Evolutionary conservation across 495 filamentous ascomycete genomes (phyloP).

Genomic region (Aspergillus sclerotioniger): DNA sequence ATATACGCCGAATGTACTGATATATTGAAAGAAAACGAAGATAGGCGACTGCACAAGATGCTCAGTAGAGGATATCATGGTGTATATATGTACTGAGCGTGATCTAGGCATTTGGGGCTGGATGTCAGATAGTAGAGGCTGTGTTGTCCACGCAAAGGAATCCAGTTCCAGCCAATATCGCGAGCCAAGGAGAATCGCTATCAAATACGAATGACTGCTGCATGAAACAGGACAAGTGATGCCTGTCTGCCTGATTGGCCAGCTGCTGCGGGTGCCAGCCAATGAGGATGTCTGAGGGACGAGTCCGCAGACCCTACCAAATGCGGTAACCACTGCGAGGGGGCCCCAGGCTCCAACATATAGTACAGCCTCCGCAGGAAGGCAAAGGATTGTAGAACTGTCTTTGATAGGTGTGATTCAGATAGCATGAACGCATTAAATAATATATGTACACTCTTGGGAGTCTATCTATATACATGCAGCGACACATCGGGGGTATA

Average conservation of each 20-base stretch:
- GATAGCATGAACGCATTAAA: not conserved
- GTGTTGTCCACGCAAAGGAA: not conserved
- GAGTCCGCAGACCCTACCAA: not conserved
- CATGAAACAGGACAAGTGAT: not conserved
- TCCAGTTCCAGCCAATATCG: not conserved
- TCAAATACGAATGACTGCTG: not conserved
- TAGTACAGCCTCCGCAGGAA: not conserved
- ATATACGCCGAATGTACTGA: not conserved
- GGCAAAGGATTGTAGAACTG: not conserved
- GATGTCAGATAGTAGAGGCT: not conserved
- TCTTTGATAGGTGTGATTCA: not conserved
- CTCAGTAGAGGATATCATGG: not conserved
- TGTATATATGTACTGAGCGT: not conserved
- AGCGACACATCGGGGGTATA: slow-evolving; percentile 6
- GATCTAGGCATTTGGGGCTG: not conserved
- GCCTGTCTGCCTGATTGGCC: not conserved
- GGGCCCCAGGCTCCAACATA: not conserved
- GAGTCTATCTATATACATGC: slow-evolving; percentile 15
- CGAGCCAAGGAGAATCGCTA: not conserved
- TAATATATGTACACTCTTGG: not conserved
- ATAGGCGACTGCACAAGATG: not conserved
- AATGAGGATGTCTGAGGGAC: not conserved
- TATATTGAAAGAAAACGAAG: not conserved
- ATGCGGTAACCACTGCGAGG: slow-evolving; percentile 3
- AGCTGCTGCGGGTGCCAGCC: not conserved